phyloP scores from a whole-genome alignment of 78 protist genomes.

The Mastigamoeba balamuthi region DNA sequence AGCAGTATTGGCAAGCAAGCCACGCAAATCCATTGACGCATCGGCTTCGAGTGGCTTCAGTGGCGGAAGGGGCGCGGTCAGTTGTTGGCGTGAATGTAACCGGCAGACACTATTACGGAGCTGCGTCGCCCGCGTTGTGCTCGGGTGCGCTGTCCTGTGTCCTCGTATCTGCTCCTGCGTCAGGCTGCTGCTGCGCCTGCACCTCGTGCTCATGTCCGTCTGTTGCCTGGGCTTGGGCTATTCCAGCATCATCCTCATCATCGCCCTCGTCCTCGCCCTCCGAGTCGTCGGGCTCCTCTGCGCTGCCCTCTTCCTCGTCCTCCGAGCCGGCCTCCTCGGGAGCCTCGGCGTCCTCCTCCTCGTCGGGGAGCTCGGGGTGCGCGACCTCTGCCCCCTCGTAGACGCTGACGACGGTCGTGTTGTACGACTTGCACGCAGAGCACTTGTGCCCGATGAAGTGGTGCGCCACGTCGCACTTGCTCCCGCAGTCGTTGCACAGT shows the following conservation, averaged over 20 bases:
- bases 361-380: background rate
- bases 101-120: too few relatives aligned
- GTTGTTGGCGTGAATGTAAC: too few relatives aligned
- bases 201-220: too few relatives aligned
- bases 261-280: background rate
- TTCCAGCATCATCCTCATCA: conserved; percentile 17
- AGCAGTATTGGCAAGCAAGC: too few relatives aligned
- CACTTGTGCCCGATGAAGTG: conserved; percentile 53
- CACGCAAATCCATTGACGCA: too few relatives aligned
- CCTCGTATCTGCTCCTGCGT: too few relatives aligned
- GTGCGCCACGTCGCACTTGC: background rate
- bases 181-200: too few relatives aligned
- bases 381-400: conserved; percentile 3
- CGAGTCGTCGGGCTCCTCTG: background rate
- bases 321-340: background rate
- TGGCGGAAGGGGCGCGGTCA: too few relatives aligned
- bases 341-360: background rate
- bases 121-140: too few relatives aligned
- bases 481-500: conserved; percentile 50
- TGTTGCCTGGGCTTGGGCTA: too few relatives aligned
- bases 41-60: too few relatives aligned
- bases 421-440: conserved; percentile 20
- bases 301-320: background rate
- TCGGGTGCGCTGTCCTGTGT: too few relatives aligned
- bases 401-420: conserved; percentile 20